These are phyloP conservation scores for Dactylellina sp. DNA, from an alignment of 2,329 filamentous ascomycete species.

Conservation along the genomic window DNA sequence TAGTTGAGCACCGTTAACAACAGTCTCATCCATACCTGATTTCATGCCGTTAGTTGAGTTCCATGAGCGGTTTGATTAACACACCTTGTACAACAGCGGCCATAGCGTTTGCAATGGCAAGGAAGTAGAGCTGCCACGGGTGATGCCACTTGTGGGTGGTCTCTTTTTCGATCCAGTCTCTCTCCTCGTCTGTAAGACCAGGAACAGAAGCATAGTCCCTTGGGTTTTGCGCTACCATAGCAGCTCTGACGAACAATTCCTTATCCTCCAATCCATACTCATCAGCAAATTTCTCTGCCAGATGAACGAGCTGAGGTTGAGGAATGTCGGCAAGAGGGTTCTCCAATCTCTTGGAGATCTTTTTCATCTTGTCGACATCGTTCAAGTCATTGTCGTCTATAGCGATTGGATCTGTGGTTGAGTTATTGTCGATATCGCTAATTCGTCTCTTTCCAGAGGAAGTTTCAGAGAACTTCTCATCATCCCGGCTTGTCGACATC, in stretches of 20 bases:
- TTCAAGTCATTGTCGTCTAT: conserved; percentile 31
- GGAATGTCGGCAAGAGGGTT: conserved; percentile 71
- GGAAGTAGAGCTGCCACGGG: conserved; percentile 73
- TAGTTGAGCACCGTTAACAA: conserved; percentile 75
- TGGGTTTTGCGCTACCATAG: conserved; percentile 68
- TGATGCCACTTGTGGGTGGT: conserved; percentile 77
- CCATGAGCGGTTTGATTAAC: not conserved
- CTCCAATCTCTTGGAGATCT: conserved; percentile 58
- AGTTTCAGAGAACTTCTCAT: conserved; percentile 33
- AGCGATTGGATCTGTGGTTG: conserved; percentile 14
- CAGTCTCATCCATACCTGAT: conserved; percentile 70
- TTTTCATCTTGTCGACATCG: conserved; percentile 37
- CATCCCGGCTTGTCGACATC: conserved; percentile 30
- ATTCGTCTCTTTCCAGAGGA: conserved; percentile 30
- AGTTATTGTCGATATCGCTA: conserved; percentile 18
- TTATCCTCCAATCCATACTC: conserved; percentile 59
- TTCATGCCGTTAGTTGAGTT: no score
- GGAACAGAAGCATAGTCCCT: conserved; percentile 68
- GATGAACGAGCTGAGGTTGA: conserved; percentile 67
- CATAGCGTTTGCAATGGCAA: conserved; percentile 75
- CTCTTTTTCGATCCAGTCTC: conserved; percentile 71
- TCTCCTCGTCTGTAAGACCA: conserved; percentile 72
- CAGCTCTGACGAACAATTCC: conserved; percentile 66
- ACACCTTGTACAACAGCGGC: conserved; percentile 76
- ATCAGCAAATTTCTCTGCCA: conserved; percentile 71